Base-by-base conservation (phyloP, 2,329 filamentous ascomycete species). In the Talaromyces rugulosus region DNA sequence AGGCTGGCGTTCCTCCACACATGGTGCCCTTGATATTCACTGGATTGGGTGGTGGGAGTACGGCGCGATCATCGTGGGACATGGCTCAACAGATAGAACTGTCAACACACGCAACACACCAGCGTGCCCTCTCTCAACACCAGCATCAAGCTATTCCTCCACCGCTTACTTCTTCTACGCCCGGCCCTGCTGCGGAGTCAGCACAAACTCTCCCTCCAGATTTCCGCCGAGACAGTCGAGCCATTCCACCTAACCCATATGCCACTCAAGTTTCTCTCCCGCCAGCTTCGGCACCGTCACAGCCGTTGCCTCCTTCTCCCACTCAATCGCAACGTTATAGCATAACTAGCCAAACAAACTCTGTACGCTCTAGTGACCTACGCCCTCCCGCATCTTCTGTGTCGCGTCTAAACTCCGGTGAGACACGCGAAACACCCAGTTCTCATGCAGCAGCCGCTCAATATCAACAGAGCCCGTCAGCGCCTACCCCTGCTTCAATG, bases 21-120 rank as follows among this genome's bases (percentile, higher is more conserved):
- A 85, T 92, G 82, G 83, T 92, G 30, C 90, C 90, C 6, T 78
- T 91, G 63, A 86, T 93, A 28, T 92, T 93, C 74, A 85, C 87
- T 12, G 87, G 88, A 51, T 88, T 91, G 81, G 84, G 84, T 53
- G 87, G 87, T 44, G 86, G 86, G 40, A 69, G 81, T 60, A 74
- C 89, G 31, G 81, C 87, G 23, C 85, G 85, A 65, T 81, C 83
- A 34, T 84, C 85, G 3, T 68, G 90, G 59, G 89, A 91, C 71
- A 88, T 84, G 83, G 84, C 85, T 12, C 88, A 91, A 70, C 87
- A 90, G 47, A 33, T 61, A 16, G 62, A 69, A 86, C 85, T 69
- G 81, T 88, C 72, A 47, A 59, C 64, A 55, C 64, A 62, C 44
- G 59, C 63, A 54, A 69, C 65, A 60, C 70, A 67, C 36, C 66